phyloP scores from a whole-genome alignment of 2,329 filamentous ascomycete genomes.

The Parastagonospora nodorum region DNA sequence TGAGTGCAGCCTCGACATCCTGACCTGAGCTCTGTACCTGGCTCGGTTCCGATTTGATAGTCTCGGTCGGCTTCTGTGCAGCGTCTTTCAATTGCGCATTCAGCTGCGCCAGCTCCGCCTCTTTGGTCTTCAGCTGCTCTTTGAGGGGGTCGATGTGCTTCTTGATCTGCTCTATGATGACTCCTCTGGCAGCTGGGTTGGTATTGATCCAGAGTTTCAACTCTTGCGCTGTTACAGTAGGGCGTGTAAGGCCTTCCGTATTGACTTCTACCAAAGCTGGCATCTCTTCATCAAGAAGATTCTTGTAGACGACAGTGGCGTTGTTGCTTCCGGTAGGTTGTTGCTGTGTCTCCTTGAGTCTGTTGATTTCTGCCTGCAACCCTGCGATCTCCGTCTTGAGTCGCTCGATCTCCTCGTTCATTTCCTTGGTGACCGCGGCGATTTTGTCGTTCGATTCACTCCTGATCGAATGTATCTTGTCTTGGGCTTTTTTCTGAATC shows the following conservation, averaged over 20 bases:
- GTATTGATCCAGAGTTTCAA: conserved; percentile 12
- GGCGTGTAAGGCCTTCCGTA: conserved; percentile 25
- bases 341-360: conserved; percentile 9
- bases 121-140: conserved; percentile 6
- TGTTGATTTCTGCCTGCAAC: conserved; percentile 6
- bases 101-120: conserved; percentile 1
- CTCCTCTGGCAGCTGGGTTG: conserved; percentile 8
- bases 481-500: conserved; percentile 32
- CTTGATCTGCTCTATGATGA: conserved; percentile 12
- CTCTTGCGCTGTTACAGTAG: conserved; percentile 12
- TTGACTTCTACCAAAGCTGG: conserved; percentile 20
- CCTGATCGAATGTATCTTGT: conserved; percentile 60
- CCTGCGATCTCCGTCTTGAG: conserved; percentile 10
- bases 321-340: not conserved
- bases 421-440: conserved; percentile 53
- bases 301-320: not conserved
- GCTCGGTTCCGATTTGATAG: conserved; percentile 13
- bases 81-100: conserved; percentile 2
- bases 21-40: conserved; percentile 13
- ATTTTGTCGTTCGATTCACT: conserved; percentile 54
- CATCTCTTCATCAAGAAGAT: conserved; percentile 1
- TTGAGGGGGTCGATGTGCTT: conserved; percentile 3
- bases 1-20: conserved; percentile 21
- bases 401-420: conserved; percentile 41
- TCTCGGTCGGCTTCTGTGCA: conserved; percentile 13